Percentiles rank a stretch among this genome's conserved stretches.
Evolutionary conservation across 306 rosid genomes (phyloP).

Genomic region (Arachis stenosperma): DNA sequence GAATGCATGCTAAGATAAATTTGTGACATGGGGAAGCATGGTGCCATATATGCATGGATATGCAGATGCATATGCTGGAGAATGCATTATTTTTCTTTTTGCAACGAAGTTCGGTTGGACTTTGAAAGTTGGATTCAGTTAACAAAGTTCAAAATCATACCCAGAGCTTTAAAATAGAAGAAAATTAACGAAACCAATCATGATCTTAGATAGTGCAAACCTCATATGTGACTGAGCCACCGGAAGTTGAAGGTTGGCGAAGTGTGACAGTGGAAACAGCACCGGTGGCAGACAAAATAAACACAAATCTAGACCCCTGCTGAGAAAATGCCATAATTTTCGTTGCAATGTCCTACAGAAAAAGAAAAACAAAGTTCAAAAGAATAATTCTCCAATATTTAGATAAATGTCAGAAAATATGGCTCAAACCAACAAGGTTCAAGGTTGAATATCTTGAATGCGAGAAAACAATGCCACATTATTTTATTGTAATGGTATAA

Average conservation of each 20-base stretch:
- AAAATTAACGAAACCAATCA: background rate
- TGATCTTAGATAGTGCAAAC: slow-evolving; percentile 40
- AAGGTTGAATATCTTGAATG: background rate
- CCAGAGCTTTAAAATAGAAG: background rate
- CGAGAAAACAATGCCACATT: background rate
- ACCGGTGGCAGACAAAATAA: slow-evolving; percentile 84
- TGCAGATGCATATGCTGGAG: background rate
- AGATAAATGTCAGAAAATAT: slow-evolving; percentile 18
- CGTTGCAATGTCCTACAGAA: slow-evolving; percentile 70
- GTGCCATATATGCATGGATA: background rate
- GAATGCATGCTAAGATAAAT: background rate
- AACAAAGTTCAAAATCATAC: background rate
- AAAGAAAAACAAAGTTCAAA: background rate
- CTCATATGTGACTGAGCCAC: slow-evolving; percentile 89
- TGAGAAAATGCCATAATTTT: slow-evolving; percentile 85
- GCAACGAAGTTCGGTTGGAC: background rate
- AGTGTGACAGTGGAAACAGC: slow-evolving; percentile 83
- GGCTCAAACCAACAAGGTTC: slow-evolving; percentile 1
- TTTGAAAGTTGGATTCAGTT: background rate
- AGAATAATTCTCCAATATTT: background rate
- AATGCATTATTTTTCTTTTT: background rate
- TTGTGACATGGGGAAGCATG: background rate
- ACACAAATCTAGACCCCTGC: slow-evolving; percentile 78
- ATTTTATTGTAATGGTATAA: background rate
- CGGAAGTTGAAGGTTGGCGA: slow-evolving; percentile 80